Conservation (phyloP, 129 eudicot species). For the Gnaphalium uliginosum region DNA sequence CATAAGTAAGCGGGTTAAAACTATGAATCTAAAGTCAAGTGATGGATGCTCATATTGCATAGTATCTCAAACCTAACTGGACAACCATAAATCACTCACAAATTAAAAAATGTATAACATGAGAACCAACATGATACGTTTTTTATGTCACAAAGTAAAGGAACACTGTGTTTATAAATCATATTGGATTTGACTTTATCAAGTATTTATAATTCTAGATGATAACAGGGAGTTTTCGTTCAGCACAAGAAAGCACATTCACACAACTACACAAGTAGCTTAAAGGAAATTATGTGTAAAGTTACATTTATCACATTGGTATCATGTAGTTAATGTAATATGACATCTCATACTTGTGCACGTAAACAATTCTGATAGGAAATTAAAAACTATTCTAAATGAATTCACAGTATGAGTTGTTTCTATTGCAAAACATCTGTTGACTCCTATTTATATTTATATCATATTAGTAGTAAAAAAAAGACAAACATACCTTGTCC, state of each 20-base stretch:
- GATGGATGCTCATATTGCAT: conserved; percentile 1
- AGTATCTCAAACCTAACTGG: not conserved
- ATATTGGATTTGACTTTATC: not conserved
- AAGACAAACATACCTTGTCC: too few relatives aligned
- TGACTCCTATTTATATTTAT: too few relatives aligned
- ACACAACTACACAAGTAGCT: too few relatives aligned
- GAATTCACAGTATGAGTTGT: too few relatives aligned
- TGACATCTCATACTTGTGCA: not conserved
- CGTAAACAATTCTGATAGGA: not conserved
- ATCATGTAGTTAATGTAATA: not conserved
- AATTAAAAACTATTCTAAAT: not conserved
- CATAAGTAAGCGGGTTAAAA: not conserved
- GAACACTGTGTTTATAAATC: not conserved
- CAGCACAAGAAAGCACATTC: too few relatives aligned
- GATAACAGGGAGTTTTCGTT: too few relatives aligned
- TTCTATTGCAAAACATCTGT: too few relatives aligned
- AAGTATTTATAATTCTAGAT: too few relatives aligned
- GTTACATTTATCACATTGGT: not conserved
- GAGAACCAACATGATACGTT: too few relatives aligned
- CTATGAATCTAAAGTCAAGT: not conserved
- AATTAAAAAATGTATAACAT: not conserved
- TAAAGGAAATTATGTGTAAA: too few relatives aligned
- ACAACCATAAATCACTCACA: not conserved
- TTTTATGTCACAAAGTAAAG: too few relatives aligned
- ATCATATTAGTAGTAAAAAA: too few relatives aligned